Base-by-base conservation (phyloP, 129 eudicot species). In the Oenanthe sinensis region DNA sequence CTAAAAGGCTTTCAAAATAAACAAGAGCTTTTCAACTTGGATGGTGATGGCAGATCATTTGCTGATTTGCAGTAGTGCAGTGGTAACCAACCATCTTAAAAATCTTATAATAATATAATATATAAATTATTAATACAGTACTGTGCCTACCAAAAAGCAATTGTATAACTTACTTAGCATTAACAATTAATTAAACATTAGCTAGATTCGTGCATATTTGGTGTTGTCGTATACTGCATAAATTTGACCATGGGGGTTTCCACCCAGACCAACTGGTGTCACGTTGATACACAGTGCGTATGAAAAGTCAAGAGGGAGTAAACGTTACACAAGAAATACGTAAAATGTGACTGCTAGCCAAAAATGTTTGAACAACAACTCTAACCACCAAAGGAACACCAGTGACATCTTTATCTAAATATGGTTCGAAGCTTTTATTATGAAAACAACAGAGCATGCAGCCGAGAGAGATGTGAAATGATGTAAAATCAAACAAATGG, bases 401-500 rank as follows among this genome's bases (percentile, higher is more conserved):
- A 81, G 76, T 83, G 79, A 60, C 83, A 82, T 82, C 88, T 86
- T 81, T 81, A 75, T 80, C 88, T 52, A 82, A 60, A 67, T 82
- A 86, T 82, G 85, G 88, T 79, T 86, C 22, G 46, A 42, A 82
- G 81, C 70, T 80, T 86, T 88, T 86, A 78, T 73, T 79, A 87
- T 83, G 87, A 86, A 83, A 89, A 85, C 78, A 84, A 84, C 80
- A 82, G 84, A 73, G 78, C 87, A 88, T 79, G 77, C 74, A 68
- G 48, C 77, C 42, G 83, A 67, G 69, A 72, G 67, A 79, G 77
- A 83, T 77, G 83, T 86, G 83, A 75, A 79, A 79, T 76, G 84
- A 83, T 79, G 82, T 75, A 7, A 67, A 10, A 10, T 65, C 40
- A 30, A 65, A 65, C 28, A 55, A n/a, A n/a, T 60, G 68, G 68